These are phyloP conservation scores for Excoecaria cochinchinensis DNA, from an alignment of 345 rosid species.

Conservation along the genomic window DNA sequence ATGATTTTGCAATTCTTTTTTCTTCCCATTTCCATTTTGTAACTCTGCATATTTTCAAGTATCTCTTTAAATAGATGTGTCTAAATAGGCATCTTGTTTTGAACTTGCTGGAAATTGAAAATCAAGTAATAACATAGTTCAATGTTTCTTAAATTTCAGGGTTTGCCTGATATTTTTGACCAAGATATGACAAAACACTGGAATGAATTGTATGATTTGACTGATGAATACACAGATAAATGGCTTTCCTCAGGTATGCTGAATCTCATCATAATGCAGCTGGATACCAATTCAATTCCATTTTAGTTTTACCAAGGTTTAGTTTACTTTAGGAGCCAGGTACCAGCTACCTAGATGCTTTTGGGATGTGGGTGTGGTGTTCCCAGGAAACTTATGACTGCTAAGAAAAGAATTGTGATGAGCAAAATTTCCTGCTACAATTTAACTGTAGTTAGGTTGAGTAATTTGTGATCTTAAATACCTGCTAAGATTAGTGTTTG, in stretches of 20 bases:
- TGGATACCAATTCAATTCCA: constrained; percentile 9
- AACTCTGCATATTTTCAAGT: neutral
- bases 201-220: constrained; percentile 65
- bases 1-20: neutral
- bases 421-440: neutral
- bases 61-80: constrained; percentile 1
- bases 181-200: constrained; percentile 40
- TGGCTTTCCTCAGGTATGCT: constrained; percentile 82
- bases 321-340: constrained; percentile 7
- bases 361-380: neutral
- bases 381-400: neutral
- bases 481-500: neutral
- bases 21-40: neutral
- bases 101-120: neutral
- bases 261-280: neutral
- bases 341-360: neutral
- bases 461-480: neutral
- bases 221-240: constrained; percentile 73
- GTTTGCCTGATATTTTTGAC: constrained; percentile 50
- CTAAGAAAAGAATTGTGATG: neutral
- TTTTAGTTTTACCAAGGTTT: constrained; percentile 4
- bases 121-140: constrained; percentile 7
- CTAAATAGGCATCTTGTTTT: neutral
- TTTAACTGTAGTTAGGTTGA: neutral
- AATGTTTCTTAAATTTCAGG: constrained; percentile 49